Evolutionary conservation across 2,329 filamentous ascomycete genomes (phyloP), one percentile per base, ranked within the genome.

Genomic region (Pseudocercospora eumusae): DNA sequence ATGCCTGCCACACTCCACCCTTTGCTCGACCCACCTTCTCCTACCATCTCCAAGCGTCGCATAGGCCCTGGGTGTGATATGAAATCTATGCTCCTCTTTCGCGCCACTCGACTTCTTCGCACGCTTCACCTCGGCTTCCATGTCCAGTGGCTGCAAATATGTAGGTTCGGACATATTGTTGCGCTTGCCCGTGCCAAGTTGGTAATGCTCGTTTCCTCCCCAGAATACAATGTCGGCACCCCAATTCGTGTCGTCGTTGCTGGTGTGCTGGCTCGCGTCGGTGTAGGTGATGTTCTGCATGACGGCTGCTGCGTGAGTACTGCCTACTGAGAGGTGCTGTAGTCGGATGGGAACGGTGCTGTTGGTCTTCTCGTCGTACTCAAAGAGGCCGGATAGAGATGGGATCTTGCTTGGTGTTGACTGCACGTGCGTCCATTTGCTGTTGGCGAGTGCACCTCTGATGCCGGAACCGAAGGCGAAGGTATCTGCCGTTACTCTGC

Each of bases 121-220:
- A 0, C 82, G 82, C 56, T 83, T 83, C 2, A 82, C 77, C 68
- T 88, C 88, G 0, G 82, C 83, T 53, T 83, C 83, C 11, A 81
- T 77, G 64, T 96, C 92, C 45, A 93, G 76, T 13, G 91, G 89
- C 31, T 86, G 85, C 57, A 97, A 92, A 73, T 96, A 93, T 1
- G 83, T 82, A 1, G 95, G 95, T 11, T 83, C 82, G 57, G 86
- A 85, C 9, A 90, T 73, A 72, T 98, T 98, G 71, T 86, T 95
- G 64, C 93, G 81, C 80, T 90, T 96, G 27, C 95, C 93, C 0
- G 90, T 97, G 11, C 95, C 95, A 25, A 99, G 84, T 77, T 99
- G 95, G 76, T 90, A 97, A 74, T 88, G 86, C 78, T 98, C 93
- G 71, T 98, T 99, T 57, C 92, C 92, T 64, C 95, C 95, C 91